phyloP scores from a whole-genome alignment of 1,139 yeast genomes.

The Zhuliangozyma parablackwelliae region DNA sequence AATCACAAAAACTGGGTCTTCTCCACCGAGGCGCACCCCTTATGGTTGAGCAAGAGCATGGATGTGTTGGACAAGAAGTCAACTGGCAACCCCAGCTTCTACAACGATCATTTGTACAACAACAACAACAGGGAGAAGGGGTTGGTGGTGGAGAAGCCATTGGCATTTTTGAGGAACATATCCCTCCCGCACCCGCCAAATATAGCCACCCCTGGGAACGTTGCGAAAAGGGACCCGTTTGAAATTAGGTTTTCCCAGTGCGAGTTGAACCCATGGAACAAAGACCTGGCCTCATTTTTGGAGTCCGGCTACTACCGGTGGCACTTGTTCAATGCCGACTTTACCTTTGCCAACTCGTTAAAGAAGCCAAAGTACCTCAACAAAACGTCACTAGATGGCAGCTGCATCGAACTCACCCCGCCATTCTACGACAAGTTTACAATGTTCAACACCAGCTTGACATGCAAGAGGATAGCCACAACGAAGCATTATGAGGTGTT shows the following conservation, averaged over 20 bases:
- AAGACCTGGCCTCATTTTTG: conserved; percentile 14
- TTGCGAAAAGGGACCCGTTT: conserved; percentile 19
- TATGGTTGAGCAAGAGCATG: conserved; percentile 52
- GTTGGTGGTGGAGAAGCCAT: background rate
- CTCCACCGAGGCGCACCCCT: conserved; percentile 92
- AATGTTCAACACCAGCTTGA: conserved; percentile 17
- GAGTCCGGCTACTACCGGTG: conserved; percentile 32
- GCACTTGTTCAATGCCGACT: conserved; percentile 41
- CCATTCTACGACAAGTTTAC: conserved; percentile 28
- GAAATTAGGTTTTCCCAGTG: conserved; percentile 22
- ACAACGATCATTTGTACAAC: background rate
- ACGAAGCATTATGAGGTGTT: conserved; percentile 26
- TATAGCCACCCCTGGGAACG: conserved; percentile 13
- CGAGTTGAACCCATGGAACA: conserved; percentile 27
- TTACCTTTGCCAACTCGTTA: conserved; percentile 27
- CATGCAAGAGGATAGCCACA: conserved; percentile 24
- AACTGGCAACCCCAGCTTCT: background rate
- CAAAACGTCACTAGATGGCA: conserved; percentile 18
- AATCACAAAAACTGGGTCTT: conserved; percentile 58
- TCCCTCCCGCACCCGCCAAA: conserved; percentile 9
- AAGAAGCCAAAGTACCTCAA: conserved; percentile 30
- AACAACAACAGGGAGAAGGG: background rate
- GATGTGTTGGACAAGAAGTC: conserved; percentile 2
- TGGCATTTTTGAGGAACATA: conserved; percentile 14
- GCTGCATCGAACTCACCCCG: conserved; percentile 28